These are phyloP conservation scores for Eleusine indica DNA, from an alignment of 176 grass and related monocot species.

Conservation along the genomic window DNA sequence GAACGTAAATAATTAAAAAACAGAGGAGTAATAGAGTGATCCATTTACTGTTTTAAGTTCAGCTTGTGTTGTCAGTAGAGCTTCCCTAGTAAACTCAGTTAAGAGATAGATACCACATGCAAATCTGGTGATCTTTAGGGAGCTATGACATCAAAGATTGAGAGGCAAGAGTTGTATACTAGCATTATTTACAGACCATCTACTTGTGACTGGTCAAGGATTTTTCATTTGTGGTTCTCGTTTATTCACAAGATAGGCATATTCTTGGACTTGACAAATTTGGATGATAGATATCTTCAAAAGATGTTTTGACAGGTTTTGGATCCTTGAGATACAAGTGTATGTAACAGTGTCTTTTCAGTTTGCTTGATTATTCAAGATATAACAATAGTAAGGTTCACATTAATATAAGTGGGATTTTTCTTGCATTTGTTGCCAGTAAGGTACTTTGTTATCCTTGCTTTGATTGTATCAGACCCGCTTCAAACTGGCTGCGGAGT, in stretches of 20 bases:
- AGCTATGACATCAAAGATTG: constrained; percentile 13
- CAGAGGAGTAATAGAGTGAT: neutral
- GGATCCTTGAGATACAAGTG: neutral
- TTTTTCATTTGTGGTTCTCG: constrained; percentile 24
- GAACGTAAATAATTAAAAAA: no score
- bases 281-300: neutral
- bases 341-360: neutral
- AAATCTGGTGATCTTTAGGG: constrained; percentile 13
- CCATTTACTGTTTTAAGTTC: neutral
- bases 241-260: neutral
- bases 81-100: constrained; percentile 3
- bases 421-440: no score
- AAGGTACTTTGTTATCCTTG: no score
- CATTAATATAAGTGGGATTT: no score
- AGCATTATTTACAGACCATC: constrained; percentile 17
- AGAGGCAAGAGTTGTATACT: constrained; percentile 36
- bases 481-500: no score
- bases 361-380: neutral
- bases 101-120: constrained; percentile 6
- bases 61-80: neutral
- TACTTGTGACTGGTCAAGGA: neutral
- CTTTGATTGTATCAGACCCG: no score
- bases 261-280: neutral
- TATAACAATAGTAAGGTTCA: no score
- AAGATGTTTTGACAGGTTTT: constrained; percentile 14